These are phyloP conservation scores for Neophaeococcomyces aloes DNA, from an alignment of 2,329 filamentous ascomycete species.

Conservation along the genomic window DNA sequence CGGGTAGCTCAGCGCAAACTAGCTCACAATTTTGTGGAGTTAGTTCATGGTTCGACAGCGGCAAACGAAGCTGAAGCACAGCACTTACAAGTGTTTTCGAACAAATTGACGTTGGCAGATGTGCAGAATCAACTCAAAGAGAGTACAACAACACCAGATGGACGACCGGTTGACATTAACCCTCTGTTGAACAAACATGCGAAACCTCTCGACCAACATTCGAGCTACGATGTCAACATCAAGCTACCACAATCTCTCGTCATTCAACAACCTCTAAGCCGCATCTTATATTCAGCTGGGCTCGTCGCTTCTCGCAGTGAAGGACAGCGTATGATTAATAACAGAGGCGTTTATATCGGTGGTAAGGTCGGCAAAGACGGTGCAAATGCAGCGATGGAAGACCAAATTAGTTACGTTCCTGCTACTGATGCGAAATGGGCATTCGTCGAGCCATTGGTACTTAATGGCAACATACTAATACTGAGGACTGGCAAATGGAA, in stretches of 20 bases:
- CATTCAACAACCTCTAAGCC: constrained; percentile 37
- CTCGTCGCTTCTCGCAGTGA: constrained; percentile 42
- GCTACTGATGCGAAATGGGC: constrained; percentile 29
- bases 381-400: constrained; percentile 25
- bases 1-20: constrained; percentile 73
- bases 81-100: constrained; percentile 40
- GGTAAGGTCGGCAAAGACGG: constrained; percentile 31
- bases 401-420: constrained; percentile 40
- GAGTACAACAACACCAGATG: neutral
- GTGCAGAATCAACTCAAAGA: neutral
- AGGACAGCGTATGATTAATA: constrained; percentile 40
- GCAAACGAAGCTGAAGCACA: constrained; percentile 53
- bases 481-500: constrained; percentile 51
- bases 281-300: constrained; percentile 42
- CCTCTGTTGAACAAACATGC: constrained; percentile 29
- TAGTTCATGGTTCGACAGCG: constrained; percentile 61
- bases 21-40: constrained; percentile 67
- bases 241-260: constrained; percentile 42
- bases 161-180: constrained; percentile 13
- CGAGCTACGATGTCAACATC: constrained; percentile 29
- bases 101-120: constrained; percentile 21
- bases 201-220: constrained; percentile 30
- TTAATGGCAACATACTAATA: constrained; percentile 44
- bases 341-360: constrained; percentile 42
- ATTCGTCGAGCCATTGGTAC: constrained; percentile 39